These are phyloP conservation scores for Chrysosporium keratinophilum DNA, from an alignment of 2,329 filamentous ascomycete species.

Conservation along the genomic window DNA sequence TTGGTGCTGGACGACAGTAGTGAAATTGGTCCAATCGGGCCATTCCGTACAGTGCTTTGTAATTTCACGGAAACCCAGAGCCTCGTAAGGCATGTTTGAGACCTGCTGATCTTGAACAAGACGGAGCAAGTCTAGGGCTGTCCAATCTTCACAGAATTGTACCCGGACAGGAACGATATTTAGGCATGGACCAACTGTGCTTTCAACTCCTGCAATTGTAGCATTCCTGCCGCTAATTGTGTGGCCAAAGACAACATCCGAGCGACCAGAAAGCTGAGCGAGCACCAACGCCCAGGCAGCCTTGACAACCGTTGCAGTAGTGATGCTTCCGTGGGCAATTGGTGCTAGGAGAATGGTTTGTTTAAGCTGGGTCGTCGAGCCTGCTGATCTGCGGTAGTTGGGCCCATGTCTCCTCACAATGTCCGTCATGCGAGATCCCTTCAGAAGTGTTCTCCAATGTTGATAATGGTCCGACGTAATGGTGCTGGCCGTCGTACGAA, in stretches of 20 bases:
- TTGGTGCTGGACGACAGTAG: conserved; percentile 34
- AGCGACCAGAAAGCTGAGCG: conserved; percentile 42
- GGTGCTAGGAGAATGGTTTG: conserved; percentile 30
- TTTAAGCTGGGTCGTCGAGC: conserved; percentile 28
- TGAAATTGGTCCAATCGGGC: conserved; percentile 34
- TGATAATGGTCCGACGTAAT: conserved; percentile 41
- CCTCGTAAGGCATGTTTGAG: conserved; percentile 46
- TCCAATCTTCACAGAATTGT: conserved; percentile 43
- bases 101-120: conserved; percentile 50
- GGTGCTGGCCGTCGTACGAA: conserved; percentile 32
- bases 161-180: conserved; percentile 58
- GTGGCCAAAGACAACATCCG: conserved; percentile 55
- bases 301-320: conserved; percentile 55
- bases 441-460: conserved; percentile 53
- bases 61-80: conserved; percentile 47
- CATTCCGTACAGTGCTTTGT: conserved; percentile 35
- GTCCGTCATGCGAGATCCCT: conserved; percentile 44
- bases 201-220: conserved; percentile 45
- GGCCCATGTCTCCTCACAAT: conserved; percentile 27
- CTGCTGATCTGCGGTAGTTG: conserved; percentile 29
- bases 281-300: conserved; percentile 57
- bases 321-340: conserved; percentile 47
- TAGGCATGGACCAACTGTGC: conserved; percentile 55
- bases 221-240: conserved; percentile 56
- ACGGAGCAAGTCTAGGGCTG: conserved; percentile 43